These are phyloP conservation scores for Cymbopogon citratus DNA, from an alignment of 176 grass and related monocot species.

Conservation along the genomic window DNA sequence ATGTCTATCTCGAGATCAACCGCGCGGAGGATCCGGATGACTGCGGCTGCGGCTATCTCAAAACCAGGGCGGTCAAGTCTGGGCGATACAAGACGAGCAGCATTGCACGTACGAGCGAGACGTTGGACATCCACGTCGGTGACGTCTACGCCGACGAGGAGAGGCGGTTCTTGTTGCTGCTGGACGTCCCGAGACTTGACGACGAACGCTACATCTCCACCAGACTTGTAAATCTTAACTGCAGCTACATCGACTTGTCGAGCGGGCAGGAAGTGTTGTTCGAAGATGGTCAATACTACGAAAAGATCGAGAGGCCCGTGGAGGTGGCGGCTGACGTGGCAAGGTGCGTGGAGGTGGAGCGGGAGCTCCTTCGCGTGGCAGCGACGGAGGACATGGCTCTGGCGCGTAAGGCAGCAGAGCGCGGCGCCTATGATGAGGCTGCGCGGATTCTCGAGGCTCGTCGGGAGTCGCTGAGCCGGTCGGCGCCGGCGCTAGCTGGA, in stretches of 20 bases:
- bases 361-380: neutral
- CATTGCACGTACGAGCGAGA: too few species aligned
- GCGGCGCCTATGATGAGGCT: too few species aligned
- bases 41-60: too few species aligned
- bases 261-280: neutral
- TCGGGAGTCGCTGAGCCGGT: constrained; percentile 5
- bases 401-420: neutral
- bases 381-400: neutral
- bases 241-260: neutral
- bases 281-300: neutral
- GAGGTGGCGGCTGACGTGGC: neutral
- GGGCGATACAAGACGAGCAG: neutral
- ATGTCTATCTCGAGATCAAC: too few species aligned
- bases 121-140: neutral
- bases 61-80: neutral
- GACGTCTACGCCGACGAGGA: neutral
- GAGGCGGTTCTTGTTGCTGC: neutral
- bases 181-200: neutral
- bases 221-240: too few species aligned
- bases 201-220: too few species aligned
- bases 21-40: too few species aligned
- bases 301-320: neutral
- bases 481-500: neutral
- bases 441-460: constrained; percentile 23
- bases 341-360: neutral